Evolutionary conservation across 345 rosid species (phyloP).

Genomic region (Turritis glabra): DNA sequence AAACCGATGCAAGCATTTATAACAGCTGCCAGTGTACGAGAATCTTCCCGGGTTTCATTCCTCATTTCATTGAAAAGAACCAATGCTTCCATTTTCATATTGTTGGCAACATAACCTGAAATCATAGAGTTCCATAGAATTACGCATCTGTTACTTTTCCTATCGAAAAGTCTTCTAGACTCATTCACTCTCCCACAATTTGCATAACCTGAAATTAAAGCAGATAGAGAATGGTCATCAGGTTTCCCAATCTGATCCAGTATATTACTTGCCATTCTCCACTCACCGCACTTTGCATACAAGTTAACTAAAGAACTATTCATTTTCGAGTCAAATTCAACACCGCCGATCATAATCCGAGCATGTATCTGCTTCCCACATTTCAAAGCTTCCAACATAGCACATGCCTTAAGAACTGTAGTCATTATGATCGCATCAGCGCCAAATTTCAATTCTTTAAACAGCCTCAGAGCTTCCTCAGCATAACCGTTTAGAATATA

Average conservation of each 20-base stretch:
- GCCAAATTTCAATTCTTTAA: constrained; percentile 45
- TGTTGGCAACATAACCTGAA: constrained; percentile 63
- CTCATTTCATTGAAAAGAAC: constrained; percentile 60
- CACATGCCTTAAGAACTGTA: constrained; percentile 62
- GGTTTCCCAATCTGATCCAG: constrained; percentile 49
- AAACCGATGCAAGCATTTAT: constrained; percentile 59
- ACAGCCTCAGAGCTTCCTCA: constrained; percentile 57
- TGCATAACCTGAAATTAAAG: constrained; percentile 75
- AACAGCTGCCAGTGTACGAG: constrained; percentile 54
- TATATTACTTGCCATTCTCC: constrained; percentile 52
- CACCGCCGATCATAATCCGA: constrained; percentile 46
- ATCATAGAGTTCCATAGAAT: constrained; percentile 83
- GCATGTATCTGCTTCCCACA: constrained; percentile 80
- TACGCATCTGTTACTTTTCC: constrained; percentile 43
- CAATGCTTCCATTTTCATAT: constrained; percentile 59
- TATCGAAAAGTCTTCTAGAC: constrained; percentile 55
- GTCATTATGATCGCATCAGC: constrained; percentile 60
- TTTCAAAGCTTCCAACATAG: constrained; percentile 53
- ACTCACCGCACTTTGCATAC: constrained; percentile 73
- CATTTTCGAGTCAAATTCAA: constrained; percentile 53
- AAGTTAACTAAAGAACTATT: constrained; percentile 66
- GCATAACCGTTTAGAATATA: constrained; percentile 48
- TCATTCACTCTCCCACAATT: constrained; percentile 55
- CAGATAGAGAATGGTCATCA: constrained; percentile 76
- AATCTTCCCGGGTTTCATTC: constrained; percentile 45